Percentiles rank a stretch among this genome's conserved stretches.
Conservation (phyloP, 768 basidiomycete genomes). For the Mycena rosella region DNA sequence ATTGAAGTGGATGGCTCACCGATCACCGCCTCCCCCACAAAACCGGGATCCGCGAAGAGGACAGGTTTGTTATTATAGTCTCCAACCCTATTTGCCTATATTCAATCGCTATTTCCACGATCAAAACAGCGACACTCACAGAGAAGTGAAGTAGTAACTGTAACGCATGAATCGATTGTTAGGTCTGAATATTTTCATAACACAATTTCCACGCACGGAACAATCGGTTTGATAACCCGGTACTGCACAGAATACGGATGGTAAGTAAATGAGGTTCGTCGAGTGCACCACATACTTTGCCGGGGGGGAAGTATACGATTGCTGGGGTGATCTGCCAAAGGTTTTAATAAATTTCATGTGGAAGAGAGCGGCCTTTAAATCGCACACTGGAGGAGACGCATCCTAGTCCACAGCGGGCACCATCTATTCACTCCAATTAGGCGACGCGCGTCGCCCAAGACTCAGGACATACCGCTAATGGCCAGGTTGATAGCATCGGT, state of each 20-base stretch:
- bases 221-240: slow-evolving; percentile 15
- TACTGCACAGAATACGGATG: not conserved
- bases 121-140: slow-evolving; percentile 11
- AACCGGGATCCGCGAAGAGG: slow-evolving; percentile 42
- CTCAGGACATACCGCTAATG: slow-evolving; percentile 6
- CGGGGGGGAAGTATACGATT: slow-evolving; percentile 23
- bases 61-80: slow-evolving; percentile 16
- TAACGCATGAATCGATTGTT: no score
- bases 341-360: not conserved
- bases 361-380: not conserved
- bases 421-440: not conserved
- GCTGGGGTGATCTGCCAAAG: slow-evolving; percentile 21
- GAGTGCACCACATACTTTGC: slow-evolving; percentile 2
- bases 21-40: slow-evolving; percentile 49
- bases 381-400: slow-evolving; percentile 13
- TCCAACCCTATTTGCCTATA: not conserved
- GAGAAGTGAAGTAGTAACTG: slow-evolving; percentile 16
- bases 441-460: not conserved
- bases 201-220: not conserved
- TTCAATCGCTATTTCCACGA: not conserved
- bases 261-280: not conserved
- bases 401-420: slow-evolving; percentile 17
- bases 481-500: slow-evolving; percentile 26
- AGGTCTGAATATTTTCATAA: no score
- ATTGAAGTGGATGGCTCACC: slow-evolving; percentile 38